Evolutionary conservation across 176 grass and related monocot genomes (phyloP).

Genomic region (Coix lacrymajobi): DNA sequence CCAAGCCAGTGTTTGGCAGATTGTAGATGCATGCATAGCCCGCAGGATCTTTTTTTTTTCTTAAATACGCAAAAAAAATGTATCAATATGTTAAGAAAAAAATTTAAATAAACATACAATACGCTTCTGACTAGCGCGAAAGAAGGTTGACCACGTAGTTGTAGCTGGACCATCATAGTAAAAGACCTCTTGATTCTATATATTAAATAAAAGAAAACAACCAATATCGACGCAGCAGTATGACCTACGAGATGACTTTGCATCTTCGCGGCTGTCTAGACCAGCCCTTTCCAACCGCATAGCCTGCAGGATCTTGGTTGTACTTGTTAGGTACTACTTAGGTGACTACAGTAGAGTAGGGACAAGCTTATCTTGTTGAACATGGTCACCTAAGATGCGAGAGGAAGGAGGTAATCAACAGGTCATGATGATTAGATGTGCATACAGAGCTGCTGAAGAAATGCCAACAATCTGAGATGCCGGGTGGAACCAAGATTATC

Average conservation of each 20-base stretch:
- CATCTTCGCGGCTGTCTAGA: too few relatives aligned
- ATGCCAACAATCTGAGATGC: background rate
- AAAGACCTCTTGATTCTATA: too few relatives aligned
- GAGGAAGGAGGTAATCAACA: background rate
- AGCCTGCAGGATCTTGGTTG: conserved; percentile 22
- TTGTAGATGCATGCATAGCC: background rate
- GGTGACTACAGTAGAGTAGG: background rate
- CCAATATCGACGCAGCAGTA: too few relatives aligned
- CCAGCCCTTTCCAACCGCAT: too few relatives aligned
- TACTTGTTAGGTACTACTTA: conserved; percentile 10
- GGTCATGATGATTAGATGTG: background rate
- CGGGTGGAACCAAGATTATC: background rate
- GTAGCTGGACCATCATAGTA: too few relatives aligned
- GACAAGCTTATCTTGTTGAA: conserved; percentile 13
- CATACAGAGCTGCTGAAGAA: background rate
- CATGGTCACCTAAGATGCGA: conserved; percentile 21
- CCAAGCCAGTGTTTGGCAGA: background rate
- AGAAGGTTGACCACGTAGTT: too few relatives aligned
- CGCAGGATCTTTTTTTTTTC: conserved; percentile 18
- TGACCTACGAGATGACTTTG: too few relatives aligned
- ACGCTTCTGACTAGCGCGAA: too few relatives aligned
- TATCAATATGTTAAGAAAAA: too few relatives aligned
- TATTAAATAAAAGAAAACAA: too few relatives aligned
- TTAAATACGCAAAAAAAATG: too few relatives aligned
- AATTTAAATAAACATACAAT: too few relatives aligned